These are phyloP conservation scores for Solanum gandarillasii DNA, from an alignment of 257 asterid species.

Conservation along the genomic window DNA sequence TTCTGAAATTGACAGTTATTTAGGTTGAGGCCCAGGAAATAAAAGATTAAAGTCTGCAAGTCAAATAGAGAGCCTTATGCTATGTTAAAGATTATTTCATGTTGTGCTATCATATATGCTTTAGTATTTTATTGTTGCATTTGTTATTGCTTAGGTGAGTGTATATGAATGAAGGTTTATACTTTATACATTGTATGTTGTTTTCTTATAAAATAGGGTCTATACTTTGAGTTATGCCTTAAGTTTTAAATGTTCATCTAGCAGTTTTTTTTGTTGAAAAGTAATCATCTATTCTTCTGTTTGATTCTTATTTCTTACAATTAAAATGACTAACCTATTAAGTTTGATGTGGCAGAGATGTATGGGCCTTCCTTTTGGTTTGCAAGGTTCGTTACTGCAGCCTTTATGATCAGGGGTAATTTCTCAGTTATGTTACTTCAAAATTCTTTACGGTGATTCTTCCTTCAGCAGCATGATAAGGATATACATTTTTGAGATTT, in stretches of 20 bases:
- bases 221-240: background rate
- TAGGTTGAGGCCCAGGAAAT: background rate
- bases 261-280: background rate
- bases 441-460: background rate
- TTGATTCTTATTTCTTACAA: background rate
- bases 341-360: slow-evolving; percentile 58
- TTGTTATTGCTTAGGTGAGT: background rate
- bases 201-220: background rate
- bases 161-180: background rate
- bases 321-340: background rate
- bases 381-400: slow-evolving; percentile 89
- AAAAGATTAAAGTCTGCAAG: background rate
- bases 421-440: background rate
- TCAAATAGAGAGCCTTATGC: background rate
- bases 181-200: background rate
- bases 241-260: background rate
- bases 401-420: slow-evolving; percentile 93
- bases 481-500: background rate
- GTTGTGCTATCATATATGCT: background rate
- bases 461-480: background rate
- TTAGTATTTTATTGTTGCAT: background rate
- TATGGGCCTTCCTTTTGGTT: slow-evolving; percentile 91
- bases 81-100: background rate
- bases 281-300: background rate
- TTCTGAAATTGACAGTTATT: background rate